Percentiles rank a stretch among this genome's conserved stretches.
Conservation (phyloP, 768 basidiomycete species). For the Boletus barrowsii region DNA sequence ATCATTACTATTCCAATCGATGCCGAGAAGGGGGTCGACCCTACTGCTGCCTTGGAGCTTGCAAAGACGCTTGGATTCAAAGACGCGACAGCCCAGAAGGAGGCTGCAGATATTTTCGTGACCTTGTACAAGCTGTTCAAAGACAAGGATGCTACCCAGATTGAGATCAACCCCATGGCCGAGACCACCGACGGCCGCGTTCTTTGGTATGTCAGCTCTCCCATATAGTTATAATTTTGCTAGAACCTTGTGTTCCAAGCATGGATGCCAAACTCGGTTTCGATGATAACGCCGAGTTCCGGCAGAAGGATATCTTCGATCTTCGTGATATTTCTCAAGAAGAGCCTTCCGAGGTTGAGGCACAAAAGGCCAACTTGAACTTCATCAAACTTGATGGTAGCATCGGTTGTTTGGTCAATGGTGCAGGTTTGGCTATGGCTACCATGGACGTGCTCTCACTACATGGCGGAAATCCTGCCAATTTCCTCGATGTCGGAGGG, state of each 20-base stretch:
- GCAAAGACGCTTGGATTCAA: slow-evolving; percentile 93
- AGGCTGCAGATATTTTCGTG: slow-evolving; percentile 92
- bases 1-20: slow-evolving; percentile 95
- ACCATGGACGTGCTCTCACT: slow-evolving; percentile 99
- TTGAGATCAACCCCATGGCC: slow-evolving; percentile 98
- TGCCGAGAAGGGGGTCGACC: slow-evolving; percentile 76
- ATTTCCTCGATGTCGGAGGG: slow-evolving; percentile 99
- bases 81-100: slow-evolving; percentile 60
- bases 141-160: slow-evolving; percentile 98
- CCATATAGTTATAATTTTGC: not conserved
- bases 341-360: slow-evolving; percentile 96
- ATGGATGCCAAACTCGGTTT: slow-evolving; percentile 99
- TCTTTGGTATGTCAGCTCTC: slow-evolving; percentile 69
- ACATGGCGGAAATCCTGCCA: slow-evolving; percentile 95
- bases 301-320: slow-evolving; percentile 84
- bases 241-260: slow-evolving; percentile 39
- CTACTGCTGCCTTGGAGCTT: slow-evolving; percentile 65
- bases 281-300: slow-evolving; percentile 98
- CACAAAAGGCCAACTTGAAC: slow-evolving; percentile 92
- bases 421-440: slow-evolving; percentile 98
- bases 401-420: slow-evolving; percentile 97
- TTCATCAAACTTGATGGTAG: slow-evolving; percentile 99
- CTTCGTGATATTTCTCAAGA: slow-evolving; percentile 94
- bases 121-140: slow-evolving; percentile 96
- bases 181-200: slow-evolving; percentile 89